Conservation (phyloP, 805 yeast species). For the Saccharomyces cerevisiae region DNA sequence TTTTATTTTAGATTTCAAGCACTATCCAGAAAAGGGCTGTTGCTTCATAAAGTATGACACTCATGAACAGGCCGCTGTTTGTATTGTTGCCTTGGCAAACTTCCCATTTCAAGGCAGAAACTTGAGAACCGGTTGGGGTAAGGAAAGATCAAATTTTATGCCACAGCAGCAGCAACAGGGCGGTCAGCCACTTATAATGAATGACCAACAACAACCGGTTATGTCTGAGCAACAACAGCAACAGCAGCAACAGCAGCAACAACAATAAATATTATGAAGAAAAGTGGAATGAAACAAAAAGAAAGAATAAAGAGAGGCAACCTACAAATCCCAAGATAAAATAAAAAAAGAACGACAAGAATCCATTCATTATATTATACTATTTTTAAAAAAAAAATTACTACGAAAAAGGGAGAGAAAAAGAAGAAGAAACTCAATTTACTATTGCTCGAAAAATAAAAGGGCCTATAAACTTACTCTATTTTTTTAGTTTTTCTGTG, state of each 20-base stretch:
- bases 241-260: conserved; percentile 2
- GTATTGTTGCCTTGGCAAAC: conserved; percentile 70
- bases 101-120: conserved; percentile 68
- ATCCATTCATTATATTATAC: not conserved
- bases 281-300: not conserved
- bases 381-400: not conserved
- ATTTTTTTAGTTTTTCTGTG: not conserved
- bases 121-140: conserved; percentile 84
- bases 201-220: conserved; percentile 1
- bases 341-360: not conserved
- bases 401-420: not conserved
- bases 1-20: conserved; percentile 69
- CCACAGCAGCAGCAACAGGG: conserved; percentile 20
- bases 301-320: not conserved
- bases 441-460: not conserved
- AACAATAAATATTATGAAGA: conserved; percentile 1
- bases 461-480: not conserved
- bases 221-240: conserved; percentile 3
- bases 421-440: not conserved
- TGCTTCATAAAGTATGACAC: conserved; percentile 83
- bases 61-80: conserved; percentile 83
- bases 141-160: conserved; percentile 37
- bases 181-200: conserved; percentile 7
- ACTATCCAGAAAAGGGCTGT: conserved; percentile 74
- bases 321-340: not conserved